A percentile compares a stretch with the other conserved stretches of the same genome.
phyloP scores from a whole-genome alignment of 345 rosid genomes.

The Euclidium syriacum region DNA sequence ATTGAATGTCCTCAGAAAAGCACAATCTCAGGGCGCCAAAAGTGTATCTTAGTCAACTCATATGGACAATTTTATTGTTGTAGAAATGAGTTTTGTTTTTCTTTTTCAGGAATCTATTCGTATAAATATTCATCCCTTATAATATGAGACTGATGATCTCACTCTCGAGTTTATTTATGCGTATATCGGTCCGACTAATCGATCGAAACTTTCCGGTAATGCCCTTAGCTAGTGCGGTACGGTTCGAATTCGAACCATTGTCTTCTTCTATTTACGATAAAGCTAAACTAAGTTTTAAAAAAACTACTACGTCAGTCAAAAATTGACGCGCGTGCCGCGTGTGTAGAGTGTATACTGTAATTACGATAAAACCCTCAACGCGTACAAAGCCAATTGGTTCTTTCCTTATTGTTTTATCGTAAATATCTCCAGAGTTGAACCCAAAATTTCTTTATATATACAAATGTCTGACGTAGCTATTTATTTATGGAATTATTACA shows the following conservation, averaged over 20 bases:
- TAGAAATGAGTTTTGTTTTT: too few relatives aligned
- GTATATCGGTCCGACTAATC: too few relatives aligned
- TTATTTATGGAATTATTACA: too few relatives aligned
- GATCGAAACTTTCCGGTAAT: too few relatives aligned
- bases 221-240: too few relatives aligned
- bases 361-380: slow-evolving; percentile 18
- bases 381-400: background rate
- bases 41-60: slow-evolving; percentile 7
- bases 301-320: background rate
- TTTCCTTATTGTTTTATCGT: background rate
- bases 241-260: background rate
- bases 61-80: too few relatives aligned
- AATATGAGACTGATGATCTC: too few relatives aligned
- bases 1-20: background rate
- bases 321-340: background rate
- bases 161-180: too few relatives aligned
- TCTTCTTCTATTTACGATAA: background rate
- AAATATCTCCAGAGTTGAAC: background rate
- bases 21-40: background rate
- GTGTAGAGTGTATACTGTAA: background rate
- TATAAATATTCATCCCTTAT: too few relatives aligned
- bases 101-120: too few relatives aligned
- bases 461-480: background rate
- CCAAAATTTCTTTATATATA: background rate
- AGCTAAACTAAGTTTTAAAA: background rate